These are phyloP conservation scores for Candida maesae DNA, from an alignment of 805 yeast genomes.

Conservation along the genomic window DNA sequence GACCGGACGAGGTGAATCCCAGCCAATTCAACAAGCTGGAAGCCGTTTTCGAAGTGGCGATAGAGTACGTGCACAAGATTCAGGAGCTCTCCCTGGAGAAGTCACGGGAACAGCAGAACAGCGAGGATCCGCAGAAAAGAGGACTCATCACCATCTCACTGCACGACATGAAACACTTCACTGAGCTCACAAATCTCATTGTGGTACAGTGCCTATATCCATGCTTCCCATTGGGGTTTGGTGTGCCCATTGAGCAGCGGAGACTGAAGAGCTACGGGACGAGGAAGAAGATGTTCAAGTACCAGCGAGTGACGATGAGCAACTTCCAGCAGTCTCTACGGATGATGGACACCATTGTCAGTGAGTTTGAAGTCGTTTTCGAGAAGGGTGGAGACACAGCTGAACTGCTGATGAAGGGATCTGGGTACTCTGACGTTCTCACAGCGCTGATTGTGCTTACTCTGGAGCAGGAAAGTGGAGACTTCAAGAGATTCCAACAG, in stretches of 20 bases:
- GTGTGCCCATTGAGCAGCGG: constrained; percentile 63
- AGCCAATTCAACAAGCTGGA: neutral
- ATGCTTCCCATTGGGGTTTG: constrained; percentile 49
- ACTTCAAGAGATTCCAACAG: constrained; percentile 16
- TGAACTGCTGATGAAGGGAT: constrained; percentile 56
- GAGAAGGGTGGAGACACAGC: constrained; percentile 28
- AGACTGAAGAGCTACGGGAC: constrained; percentile 46
- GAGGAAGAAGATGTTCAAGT: constrained; percentile 15
- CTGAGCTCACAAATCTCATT: constrained; percentile 57
- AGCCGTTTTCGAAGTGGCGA: constrained; percentile 5
- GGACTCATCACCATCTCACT: constrained; percentile 60
- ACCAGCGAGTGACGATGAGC: constrained; percentile 18
- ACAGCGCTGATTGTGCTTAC: constrained; percentile 44
- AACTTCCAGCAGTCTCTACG: neutral
- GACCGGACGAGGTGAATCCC: neutral
- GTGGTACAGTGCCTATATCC: constrained; percentile 72
- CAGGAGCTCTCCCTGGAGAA: constrained; percentile 15
- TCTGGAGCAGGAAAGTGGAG: constrained; percentile 26
- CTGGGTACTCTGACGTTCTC: constrained; percentile 61
- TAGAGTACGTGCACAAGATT: constrained; percentile 12
- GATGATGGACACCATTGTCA: constrained; percentile 14
- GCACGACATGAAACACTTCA: constrained; percentile 78
- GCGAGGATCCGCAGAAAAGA: constrained; percentile 16
- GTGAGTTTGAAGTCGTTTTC: constrained; percentile 25
- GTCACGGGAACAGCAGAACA: constrained; percentile 1